A percentile compares a stretch with the other conserved stretches of the same genome.
phyloP scores from a whole-genome alignment of 2,329 filamentous ascomycete genomes.

The Pseudogymnoascus sp. region DNA sequence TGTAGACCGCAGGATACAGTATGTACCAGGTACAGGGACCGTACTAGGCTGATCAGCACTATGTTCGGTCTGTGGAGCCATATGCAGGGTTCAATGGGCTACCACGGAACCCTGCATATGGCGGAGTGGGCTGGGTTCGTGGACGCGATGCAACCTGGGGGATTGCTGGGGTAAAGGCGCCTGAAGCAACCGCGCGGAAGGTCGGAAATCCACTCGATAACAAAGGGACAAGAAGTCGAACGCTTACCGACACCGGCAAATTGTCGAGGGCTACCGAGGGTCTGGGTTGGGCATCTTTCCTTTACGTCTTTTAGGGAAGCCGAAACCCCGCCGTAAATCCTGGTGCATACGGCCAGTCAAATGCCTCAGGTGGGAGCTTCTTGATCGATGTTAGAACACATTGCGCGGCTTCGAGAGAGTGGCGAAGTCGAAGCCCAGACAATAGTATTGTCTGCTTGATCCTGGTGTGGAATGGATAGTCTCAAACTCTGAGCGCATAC shows the following conservation, averaged over 20 bases:
- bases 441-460: not conserved
- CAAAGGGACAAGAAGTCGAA: not conserved
- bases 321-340: not conserved
- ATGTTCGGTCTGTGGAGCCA: not conserved
- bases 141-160: not conserved
- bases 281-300: not conserved
- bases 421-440: not conserved
- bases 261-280: not conserved
- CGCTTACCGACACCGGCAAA: not conserved
- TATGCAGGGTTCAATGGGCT: not conserved
- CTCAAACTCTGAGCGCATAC: not conserved
- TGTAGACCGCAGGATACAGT: not conserved
- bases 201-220: not conserved
- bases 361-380: not conserved
- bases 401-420: not conserved
- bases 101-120: constrained; percentile 8
- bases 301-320: not conserved
- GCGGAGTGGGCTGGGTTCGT: not conserved
- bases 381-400: not conserved
- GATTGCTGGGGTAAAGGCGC: constrained; percentile 3
- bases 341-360: not conserved
- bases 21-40: not conserved
- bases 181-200: constrained; percentile 8
- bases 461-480: not conserved
- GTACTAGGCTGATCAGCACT: not conserved